These are phyloP conservation scores for Leccinum olivaceopallidum DNA, from an alignment of 768 basidiomycete genomes.

Conservation along the genomic window DNA sequence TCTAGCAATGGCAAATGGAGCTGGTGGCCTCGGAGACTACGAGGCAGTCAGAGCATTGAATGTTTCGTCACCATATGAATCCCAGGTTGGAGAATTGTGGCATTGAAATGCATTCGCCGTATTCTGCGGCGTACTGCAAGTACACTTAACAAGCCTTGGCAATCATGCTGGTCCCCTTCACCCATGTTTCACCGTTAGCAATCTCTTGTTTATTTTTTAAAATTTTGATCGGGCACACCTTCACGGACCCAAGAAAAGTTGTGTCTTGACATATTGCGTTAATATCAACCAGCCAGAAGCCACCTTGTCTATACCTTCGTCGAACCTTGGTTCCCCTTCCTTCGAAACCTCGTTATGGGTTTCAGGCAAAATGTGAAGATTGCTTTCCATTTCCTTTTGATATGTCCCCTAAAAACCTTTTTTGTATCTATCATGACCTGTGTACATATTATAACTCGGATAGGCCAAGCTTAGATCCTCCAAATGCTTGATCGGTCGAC, in stretches of 20 bases:
- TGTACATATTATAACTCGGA: conserved; percentile 2
- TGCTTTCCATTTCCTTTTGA: conserved; percentile 19
- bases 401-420: conserved; percentile 16
- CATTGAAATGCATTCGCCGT: conserved; percentile 32
- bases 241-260: conserved; percentile 25
- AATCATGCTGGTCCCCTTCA: not conserved
- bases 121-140: conserved; percentile 2
- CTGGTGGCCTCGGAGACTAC: conserved; percentile 60
- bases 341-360: conserved; percentile 6
- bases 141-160: conserved; percentile 2
- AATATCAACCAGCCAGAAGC: conserved; percentile 24
- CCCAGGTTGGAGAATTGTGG: conserved; percentile 62
- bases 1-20: conserved; percentile 64
- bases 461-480: not conserved
- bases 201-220: conserved; percentile 31
- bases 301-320: conserved; percentile 28
- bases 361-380: conserved; percentile 17
- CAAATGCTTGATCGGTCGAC: not conserved
- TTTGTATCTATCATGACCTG: conserved; percentile 26
- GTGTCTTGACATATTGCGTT: conserved; percentile 18
- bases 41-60: conserved; percentile 45
- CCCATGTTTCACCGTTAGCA: conserved; percentile 5
- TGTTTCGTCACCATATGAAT: conserved; percentile 36
- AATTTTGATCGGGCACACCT: conserved; percentile 14
- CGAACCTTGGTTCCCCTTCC: conserved; percentile 8